A percentile compares a stretch with the other conserved stretches of the same genome.
Conservation (phyloP, 495 filamentous ascomycete genomes). For the Aspergillus taichungensis region DNA sequence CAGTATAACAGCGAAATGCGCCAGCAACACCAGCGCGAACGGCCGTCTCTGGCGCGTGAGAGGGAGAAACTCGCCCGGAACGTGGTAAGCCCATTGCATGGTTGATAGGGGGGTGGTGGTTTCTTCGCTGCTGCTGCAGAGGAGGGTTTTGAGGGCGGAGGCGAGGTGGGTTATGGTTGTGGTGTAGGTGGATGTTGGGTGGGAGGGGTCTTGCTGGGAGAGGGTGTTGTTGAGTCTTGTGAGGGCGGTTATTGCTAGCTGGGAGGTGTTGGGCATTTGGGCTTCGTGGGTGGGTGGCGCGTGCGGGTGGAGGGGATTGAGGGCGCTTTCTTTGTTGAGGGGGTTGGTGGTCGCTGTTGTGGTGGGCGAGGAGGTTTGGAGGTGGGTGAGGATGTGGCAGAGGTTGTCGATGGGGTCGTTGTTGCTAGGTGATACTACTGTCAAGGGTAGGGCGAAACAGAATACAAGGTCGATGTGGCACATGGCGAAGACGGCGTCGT, state of each 20-base stretch:
- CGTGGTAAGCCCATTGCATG: slow-evolving; percentile 42
- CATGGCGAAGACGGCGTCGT: slow-evolving; percentile 38
- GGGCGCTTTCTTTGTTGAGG: no score
- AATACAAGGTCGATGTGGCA: slow-evolving; percentile 38
- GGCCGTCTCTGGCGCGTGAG: slow-evolving; percentile 42
- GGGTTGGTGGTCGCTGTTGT: no score
- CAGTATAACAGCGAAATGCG: slow-evolving; percentile 42
- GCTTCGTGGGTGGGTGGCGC: no score
- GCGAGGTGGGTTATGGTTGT: slow-evolving; percentile 24
- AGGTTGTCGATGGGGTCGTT: slow-evolving; percentile 28
- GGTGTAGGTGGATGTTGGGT: slow-evolving; percentile 23
- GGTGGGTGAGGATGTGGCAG: slow-evolving; percentile 25
- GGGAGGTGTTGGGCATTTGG: slow-evolving; percentile 32
- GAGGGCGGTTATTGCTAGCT: slow-evolving; percentile 24
- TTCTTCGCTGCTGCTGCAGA: slow-evolving; percentile 20
- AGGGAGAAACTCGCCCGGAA: slow-evolving; percentile 42
- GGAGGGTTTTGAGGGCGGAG: slow-evolving; percentile 20
- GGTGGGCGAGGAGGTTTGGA: no score
- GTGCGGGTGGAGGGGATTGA: no score
- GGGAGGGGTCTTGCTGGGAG: slow-evolving; percentile 13
- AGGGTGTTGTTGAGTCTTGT: slow-evolving; percentile 22
- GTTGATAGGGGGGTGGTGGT: slow-evolving; percentile 30
- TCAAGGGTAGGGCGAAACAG: slow-evolving; percentile 32
- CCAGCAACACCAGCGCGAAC: slow-evolving; percentile 45
- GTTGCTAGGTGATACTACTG: slow-evolving; percentile 9